Base-by-base conservation (phyloP, 495 filamentous ascomycete species). In the Usnea hakonensis region DNA sequence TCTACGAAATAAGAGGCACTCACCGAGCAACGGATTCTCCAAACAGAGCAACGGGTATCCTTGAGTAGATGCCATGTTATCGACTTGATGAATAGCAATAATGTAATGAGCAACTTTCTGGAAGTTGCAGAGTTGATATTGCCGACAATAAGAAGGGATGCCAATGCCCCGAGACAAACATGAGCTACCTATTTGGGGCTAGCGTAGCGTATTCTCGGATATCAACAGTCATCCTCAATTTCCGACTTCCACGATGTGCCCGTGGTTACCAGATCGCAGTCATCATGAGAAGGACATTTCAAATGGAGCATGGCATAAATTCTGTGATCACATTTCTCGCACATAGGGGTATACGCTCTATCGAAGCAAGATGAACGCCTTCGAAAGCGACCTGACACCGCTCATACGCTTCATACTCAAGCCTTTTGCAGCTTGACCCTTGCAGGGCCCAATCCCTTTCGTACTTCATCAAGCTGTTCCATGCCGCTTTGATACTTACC, bases 11-110 rank as follows among this genome's bases (percentile, higher is more conserved):
- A 9, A 6, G 52, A 6, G 36, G 58, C 53, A 82, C 85, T 67
- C 77, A 93, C 90, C 90, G 66, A 98, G 87, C 67, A 98, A 83
- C 73, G 94, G 94, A 75, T 98, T 98, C 85, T 96, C 94, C 70
- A 98, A 75, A 77, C 88, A 91, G 64, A 96, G 79, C 64, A 98
- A 85, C 74, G 86, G 80, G 78, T 87, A 97, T 72, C 88, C 85
- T 74, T 88, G 85, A 58, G 75, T 74, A 66, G 86, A 72, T 63
- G 88, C 80, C 90, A 93, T 94, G 37, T 33, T 41, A 19, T 1
- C 6, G 48, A 44, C 16, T 8, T 38, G 11, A 38, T 43, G 40
- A 9, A 32, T 36, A 16, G 21, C 28, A 33, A 36, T 40, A 57
- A 30, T 21, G 55, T 26, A 40, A 21, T 28, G 28, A 32, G 32